Conservation (phyloP, 2,329 filamentous ascomycete genomes). For the Arthrobotrys megalospora region DNA sequence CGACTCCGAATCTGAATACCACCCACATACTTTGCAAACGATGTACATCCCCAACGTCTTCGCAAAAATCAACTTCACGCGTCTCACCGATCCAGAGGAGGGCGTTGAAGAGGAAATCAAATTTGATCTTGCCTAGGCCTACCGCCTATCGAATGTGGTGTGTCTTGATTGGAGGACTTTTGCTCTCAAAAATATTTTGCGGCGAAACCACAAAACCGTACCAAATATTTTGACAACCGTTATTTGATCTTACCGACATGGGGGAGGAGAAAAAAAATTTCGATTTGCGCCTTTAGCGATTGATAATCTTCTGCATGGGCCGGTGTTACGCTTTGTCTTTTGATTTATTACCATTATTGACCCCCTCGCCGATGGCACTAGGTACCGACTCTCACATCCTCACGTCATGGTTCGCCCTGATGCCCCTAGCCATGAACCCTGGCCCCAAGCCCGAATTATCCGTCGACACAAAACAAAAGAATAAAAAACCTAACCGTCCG, state of each 20-base stretch:
- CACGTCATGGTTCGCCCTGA: not conserved
- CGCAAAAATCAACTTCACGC: slow-evolving; percentile 51
- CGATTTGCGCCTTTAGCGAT: slow-evolving; percentile 9
- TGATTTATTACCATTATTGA: not conserved
- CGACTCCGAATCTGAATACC: slow-evolving; percentile 32
- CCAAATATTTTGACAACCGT: not conserved
- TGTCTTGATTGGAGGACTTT: no score
- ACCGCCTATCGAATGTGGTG: not conserved
- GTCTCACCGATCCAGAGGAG: slow-evolving; percentile 49
- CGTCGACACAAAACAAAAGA: not conserved
- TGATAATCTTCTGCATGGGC: slow-evolving; percentile 1
- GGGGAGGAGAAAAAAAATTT: not conserved
- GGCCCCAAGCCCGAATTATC: not conserved
- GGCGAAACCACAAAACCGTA: not conserved
- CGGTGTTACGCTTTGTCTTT: slow-evolving; percentile 15
- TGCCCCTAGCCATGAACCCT: slow-evolving; percentile 1
- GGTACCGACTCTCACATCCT: not conserved
- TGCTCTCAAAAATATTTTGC: not conserved
- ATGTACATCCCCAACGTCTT: slow-evolving; percentile 59
- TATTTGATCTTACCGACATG: not conserved
- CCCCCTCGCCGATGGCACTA: not conserved
- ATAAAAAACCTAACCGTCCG: not conserved
- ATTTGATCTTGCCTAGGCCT: slow-evolving; percentile 44
- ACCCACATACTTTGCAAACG: slow-evolving; percentile 51
- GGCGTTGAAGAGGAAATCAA: slow-evolving; percentile 53